Base-by-base conservation (phyloP, 768 basidiomycete genomes). In the Boletus tomentosulus region DNA sequence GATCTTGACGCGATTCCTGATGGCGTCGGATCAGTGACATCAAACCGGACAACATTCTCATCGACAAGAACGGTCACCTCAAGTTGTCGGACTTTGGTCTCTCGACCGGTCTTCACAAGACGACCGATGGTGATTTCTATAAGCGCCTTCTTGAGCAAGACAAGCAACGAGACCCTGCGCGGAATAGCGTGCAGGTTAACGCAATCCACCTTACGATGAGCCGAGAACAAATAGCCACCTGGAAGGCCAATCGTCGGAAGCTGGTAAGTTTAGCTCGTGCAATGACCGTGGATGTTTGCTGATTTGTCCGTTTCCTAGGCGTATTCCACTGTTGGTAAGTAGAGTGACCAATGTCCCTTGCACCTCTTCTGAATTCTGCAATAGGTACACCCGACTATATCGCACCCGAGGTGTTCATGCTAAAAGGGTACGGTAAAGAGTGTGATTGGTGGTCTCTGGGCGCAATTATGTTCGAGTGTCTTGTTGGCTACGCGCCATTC, bases 381-480 rank as follows among this genome's bases (percentile, higher is more conserved):
- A 19, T 34, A 70, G 68, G 69, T 48, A 70, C 69, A 11, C 69
- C 69, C 31, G 69, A 57, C 47, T 82, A 96, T 81, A 98, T 98
- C 63, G 94, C 95, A 0, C 95, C 95, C 3, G 95, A 98, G 65
- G 96, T 98, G 62, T 98, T 99, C 79, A 73, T 93, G 69, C 87
- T 96, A 76, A 89, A 96, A 66, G 96, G 96, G 5, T 99, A 99
- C 63, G 93, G 94, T 45, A 95, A 96, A 71, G 96, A 98, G 72
- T 98, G 96, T 67, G 96, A 99, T 72, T 99, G 96, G 96, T 99
- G 96, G 96, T 98, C 96, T 35, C 74, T 99, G 51, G 96, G 96
- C 12, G 95, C 96, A 6, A 98, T 99, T 70, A 97, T 95, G 85
- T 99, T 95, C 67, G 96, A 99, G 72, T 98, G 96, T 72, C 78